Evolutionary conservation across 352 stramenopile species (phyloP), one percentile per base, ranked within the genome.

Genomic region (Globisporangium rhizosaccharum): DNA sequence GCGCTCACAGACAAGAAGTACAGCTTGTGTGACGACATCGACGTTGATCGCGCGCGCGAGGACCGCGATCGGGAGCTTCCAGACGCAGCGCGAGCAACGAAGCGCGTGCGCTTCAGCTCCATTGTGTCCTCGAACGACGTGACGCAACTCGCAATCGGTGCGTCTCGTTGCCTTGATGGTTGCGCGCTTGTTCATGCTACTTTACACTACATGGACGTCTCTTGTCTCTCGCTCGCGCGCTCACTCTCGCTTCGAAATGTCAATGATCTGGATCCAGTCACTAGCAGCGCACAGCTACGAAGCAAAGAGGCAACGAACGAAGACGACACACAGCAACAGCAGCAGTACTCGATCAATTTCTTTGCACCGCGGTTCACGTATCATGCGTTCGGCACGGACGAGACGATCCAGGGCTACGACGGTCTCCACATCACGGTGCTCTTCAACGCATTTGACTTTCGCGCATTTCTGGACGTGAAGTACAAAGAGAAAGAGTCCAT

Each of bases 331-430:
- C 54, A 72, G 39, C 50, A 73, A 33, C 63, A 39, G 33, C 33
- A 39, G 33, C 30, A 36, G 30, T 36, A 23, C 23, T 33, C 56
- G 44, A 67, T 80, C 30, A 50, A 73, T 12, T 81, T 61, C 56
- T 93, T 92, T 61, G 63, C 65, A 18, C 85, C 85, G 15, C 73
- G 71, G 47, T 92, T 91, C 66, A 90, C 85, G 54, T 94, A 94
- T 63, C 85, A 94, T 46, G 74, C 76, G 28, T 92, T 92, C 53
- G 82, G 80, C 8, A 88, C 82, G 26, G 73, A 90, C 11, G 82
- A 94, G 57, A 36, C 65, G n/a, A 69, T 92, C 18, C 70, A 82
- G 53, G 82, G 82, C 8, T 92, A 87, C 36, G 67, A 82, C 44
- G 75, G 68, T 0, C 70, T 92, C 8, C 63, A 67, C 11, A 75